phyloP scores from a whole-genome alignment of 2,329 filamentous ascomycete genomes.

The Coniochaeta hoffmannii region DNA sequence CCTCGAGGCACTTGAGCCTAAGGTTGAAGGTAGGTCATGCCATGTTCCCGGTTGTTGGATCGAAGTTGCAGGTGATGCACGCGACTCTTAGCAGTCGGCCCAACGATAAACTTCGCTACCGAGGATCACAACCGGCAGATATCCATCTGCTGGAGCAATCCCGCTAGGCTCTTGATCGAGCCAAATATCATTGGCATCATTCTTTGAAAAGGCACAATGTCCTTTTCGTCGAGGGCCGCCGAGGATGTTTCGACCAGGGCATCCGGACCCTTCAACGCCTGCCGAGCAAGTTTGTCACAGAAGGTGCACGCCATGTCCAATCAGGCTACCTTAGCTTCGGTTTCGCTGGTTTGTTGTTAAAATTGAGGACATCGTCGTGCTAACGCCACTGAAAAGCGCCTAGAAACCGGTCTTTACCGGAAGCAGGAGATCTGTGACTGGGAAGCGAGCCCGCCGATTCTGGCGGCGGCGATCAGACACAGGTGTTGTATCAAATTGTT shows the following conservation, averaged over 20 bases:
- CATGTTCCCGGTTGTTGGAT: background rate
- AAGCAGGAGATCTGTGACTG: background rate
- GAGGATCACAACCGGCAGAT: background rate
- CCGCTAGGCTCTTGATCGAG: too few species aligned
- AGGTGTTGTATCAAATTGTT: slow-evolving; percentile 9
- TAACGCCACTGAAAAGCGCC: background rate
- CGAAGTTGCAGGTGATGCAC: background rate
- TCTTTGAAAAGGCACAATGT: too few species aligned
- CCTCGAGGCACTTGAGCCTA: background rate
- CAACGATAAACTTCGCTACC: background rate
- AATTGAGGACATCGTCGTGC: background rate
- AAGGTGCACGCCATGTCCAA: too few species aligned
- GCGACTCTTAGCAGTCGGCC: background rate
- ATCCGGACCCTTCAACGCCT: too few species aligned
- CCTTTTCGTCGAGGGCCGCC: too few species aligned
- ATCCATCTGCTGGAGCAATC: too few species aligned
- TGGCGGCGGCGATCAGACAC: slow-evolving; percentile 13
- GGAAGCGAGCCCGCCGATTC: slow-evolving; percentile 1
- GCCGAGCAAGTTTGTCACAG: too few species aligned
- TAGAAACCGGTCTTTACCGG: background rate
- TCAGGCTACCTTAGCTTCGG: too few species aligned
- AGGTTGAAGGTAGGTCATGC: background rate
- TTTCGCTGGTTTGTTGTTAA: too few species aligned
- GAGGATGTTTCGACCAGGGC: too few species aligned
- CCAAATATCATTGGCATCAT: too few species aligned